Evolutionary conservation across 257 asterid genomes (phyloP).

Genomic region (Pogostemon cablin): DNA sequence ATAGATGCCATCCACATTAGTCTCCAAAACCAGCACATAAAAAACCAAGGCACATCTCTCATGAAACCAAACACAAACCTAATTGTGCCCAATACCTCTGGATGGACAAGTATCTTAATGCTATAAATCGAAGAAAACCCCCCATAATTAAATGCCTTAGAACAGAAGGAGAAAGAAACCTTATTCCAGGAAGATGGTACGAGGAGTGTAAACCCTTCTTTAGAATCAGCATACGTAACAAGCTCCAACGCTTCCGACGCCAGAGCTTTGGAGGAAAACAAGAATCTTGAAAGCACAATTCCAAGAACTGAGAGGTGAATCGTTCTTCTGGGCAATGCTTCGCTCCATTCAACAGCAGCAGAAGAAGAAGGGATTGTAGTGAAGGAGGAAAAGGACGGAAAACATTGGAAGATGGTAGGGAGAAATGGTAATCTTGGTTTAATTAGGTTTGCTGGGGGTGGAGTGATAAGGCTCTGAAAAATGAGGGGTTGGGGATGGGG

Average conservation of each 20-base stretch:
- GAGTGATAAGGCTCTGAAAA: constrained; percentile 24
- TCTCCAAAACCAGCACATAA: constrained; percentile 7
- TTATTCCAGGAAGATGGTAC: constrained; percentile 79
- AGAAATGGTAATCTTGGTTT: constrained; percentile 15
- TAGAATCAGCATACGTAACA: constrained; percentile 61
- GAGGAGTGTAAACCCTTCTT: constrained; percentile 79
- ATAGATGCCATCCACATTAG: constrained; percentile 16
- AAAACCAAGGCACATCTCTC: neutral
- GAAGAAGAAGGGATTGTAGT: neutral
- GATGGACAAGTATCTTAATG: too few species aligned
- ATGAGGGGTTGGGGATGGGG: constrained; percentile 25
- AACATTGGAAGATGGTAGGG: neutral
- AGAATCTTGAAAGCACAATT: constrained; percentile 33
- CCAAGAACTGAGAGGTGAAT: constrained; percentile 43
- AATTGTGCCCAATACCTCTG: too few species aligned
- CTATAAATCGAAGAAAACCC: neutral
- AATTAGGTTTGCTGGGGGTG: neutral
- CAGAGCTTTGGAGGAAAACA: constrained; percentile 41
- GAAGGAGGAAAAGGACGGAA: constrained; percentile 9
- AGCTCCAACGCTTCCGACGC: constrained; percentile 56
- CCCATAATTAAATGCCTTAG: neutral
- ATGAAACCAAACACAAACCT: too few species aligned
- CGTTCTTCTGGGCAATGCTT: constrained; percentile 35
- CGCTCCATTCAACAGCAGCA: constrained; percentile 11
- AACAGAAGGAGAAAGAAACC: constrained; percentile 39